Evolutionary conservation across 257 asterid genomes (phyloP), one percentile per base, ranked within the genome.

Genomic region (Solanum sejunctum): DNA sequence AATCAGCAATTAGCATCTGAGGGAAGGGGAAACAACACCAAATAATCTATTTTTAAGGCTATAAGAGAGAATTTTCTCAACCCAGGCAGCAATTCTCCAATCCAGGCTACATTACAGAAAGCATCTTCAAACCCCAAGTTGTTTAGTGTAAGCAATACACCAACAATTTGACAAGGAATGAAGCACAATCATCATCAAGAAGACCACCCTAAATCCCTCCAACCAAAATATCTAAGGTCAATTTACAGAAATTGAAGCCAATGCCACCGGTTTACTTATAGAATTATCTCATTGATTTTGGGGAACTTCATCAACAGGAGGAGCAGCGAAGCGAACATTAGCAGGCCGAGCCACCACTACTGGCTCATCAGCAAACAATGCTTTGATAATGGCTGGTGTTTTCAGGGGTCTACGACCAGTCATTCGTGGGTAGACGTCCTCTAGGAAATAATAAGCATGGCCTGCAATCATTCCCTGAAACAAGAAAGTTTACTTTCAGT

Each of bases 391-490:
- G 11, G 88, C 86, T 15, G 98, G 99, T 69, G 99, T 96, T 89
- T 83, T 96, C 89, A 96, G 90, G 58, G 98, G 99, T 75, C 95
- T 91, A 11, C 99, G 91, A 32, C 97, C 97, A 23, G 98, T 93
- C 98, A 96, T 95, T 77, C 94, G 86, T 0, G 99, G 99, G 84
- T 96, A 95, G 67, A 95, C 99, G 36, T 91, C 96, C 88, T 95
- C 97, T 63, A 96, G 97, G 86, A 95, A 96, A 87, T 94, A 95
- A 94, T 96, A 95, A 61, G 98, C 99, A 88, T 96, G 98, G 7
- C 98, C 98, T 54, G 98, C 98, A 80, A 97, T 92, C 99, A 95
- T 93, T 58, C 99, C 98, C 98, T 95, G 94, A 86, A 84, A 72
- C 83, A 90, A 80, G 84, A 88, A 83, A 51, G 47, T 16, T 51